Percentiles rank a stretch among this genome's conserved stretches.
phyloP scores from a whole-genome alignment of 176 grass and related monocot species.

The Elaeis guineensis region DNA sequence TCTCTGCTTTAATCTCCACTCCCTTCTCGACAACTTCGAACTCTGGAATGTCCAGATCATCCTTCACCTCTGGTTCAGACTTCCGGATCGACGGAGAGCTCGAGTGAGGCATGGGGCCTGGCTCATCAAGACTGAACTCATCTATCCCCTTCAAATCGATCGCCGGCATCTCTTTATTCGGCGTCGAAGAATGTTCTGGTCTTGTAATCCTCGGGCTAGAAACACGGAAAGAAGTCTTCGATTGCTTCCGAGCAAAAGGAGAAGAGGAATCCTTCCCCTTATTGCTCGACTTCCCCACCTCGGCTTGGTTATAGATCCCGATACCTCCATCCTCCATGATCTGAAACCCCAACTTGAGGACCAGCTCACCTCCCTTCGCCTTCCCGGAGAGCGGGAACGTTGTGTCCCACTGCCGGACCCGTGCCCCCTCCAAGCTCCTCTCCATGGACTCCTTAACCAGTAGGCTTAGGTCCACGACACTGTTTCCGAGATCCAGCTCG shows the following conservation, averaged over 20 bases:
- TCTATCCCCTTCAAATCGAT: constrained; percentile 63
- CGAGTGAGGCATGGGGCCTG: constrained; percentile 19
- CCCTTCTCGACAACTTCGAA: constrained; percentile 90
- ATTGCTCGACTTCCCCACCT: background rate
- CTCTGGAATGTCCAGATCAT: constrained; percentile 66
- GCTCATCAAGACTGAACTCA: constrained; percentile 79
- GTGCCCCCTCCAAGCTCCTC: constrained; percentile 50
- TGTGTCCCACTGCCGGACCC: constrained; percentile 63
- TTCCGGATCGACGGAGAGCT: constrained; percentile 20
- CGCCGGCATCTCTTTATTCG: constrained; percentile 26
- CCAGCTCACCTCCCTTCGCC: constrained; percentile 77
- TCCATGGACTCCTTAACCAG: constrained; percentile 77
- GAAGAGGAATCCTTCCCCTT: constrained; percentile 21
- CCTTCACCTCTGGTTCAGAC: constrained; percentile 22
- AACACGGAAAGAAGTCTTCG: constrained; percentile 77
- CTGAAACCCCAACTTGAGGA: constrained; percentile 81
- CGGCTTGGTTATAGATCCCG: constrained; percentile 55
- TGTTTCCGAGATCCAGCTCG: constrained; percentile 72
- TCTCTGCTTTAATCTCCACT: constrained; percentile 52
- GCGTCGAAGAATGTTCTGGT: constrained; percentile 28
- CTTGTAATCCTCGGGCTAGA: constrained; percentile 60
- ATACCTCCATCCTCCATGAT: constrained; percentile 80
- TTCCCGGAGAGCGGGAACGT: constrained; percentile 59
- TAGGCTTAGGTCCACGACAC: constrained; percentile 50
- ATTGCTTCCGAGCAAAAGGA: constrained; percentile 52